A percentile compares a stretch with the other conserved stretches of the same genome.
Evolutionary conservation across 352 stramenopile species (phyloP).

Genomic region (Phytophthora ohioensis): DNA sequence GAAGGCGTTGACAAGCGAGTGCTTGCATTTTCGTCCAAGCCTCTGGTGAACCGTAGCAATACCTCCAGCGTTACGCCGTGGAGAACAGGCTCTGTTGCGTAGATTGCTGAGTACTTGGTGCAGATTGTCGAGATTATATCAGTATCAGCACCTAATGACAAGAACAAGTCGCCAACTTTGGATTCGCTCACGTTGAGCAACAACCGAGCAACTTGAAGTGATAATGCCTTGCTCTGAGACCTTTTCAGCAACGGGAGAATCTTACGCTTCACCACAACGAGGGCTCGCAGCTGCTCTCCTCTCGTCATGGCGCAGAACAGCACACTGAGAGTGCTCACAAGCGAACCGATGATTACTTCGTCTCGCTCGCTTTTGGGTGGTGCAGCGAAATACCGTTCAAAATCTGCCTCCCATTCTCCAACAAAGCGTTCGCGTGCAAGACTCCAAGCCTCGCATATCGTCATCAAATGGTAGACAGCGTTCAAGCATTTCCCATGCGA

Average conservation of each 20-base stretch:
- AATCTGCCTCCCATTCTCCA: conserved; percentile 52
- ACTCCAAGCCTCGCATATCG: conserved; percentile 39
- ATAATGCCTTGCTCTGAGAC: conserved; percentile 41
- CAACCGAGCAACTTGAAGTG: conserved; percentile 52
- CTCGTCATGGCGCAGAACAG: conserved; percentile 48
- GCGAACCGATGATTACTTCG: conserved; percentile 58
- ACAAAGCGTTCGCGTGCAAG: conserved; percentile 39
- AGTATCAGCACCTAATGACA: conserved; percentile 67
- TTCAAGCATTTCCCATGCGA: conserved; percentile 77
- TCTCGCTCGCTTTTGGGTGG: conserved; percentile 59
- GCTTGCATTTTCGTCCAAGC: conserved; percentile 17
- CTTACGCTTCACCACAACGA: conserved; percentile 61
- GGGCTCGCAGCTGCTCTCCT: conserved; percentile 50
- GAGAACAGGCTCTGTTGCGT: conserved; percentile 53
- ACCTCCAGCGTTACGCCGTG: conserved; percentile 56
- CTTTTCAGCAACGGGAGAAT: conserved; percentile 58
- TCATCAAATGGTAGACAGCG: conserved; percentile 64
- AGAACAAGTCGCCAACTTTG: conserved; percentile 57
- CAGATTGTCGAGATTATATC: conserved; percentile 59
- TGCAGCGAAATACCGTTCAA: conserved; percentile 53
- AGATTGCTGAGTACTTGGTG: conserved; percentile 52
- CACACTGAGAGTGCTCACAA: conserved; percentile 49
- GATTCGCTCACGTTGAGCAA: conserved; percentile 60
- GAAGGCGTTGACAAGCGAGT: conserved; percentile 30
- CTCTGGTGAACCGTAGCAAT: conserved; percentile 43